Evolutionary conservation across 2,329 filamentous ascomycete genomes (phyloP), one percentile per base, ranked within the genome.

Genomic region (Nemania sp.): DNA sequence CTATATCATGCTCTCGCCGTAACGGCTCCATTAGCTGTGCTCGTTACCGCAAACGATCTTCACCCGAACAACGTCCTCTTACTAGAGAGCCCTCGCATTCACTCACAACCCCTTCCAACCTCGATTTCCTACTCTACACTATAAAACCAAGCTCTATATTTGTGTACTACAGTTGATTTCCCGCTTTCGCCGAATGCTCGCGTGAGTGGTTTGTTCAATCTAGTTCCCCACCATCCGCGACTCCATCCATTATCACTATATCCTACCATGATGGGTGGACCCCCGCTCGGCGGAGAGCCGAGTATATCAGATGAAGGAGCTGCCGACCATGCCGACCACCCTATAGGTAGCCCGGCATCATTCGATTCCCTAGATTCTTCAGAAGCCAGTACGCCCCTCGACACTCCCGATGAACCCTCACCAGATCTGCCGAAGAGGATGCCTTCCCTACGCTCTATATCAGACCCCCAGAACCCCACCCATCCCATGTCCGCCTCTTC

Each of bases 401-500:
- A 85, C 62, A 77, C 77, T 2, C 73, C 80, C 64, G 66, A 76
- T 73, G 69, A 82, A 45, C 32, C 62, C n/a, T 27, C 74, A 20
- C 65, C 69, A 69, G 82, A 83, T 64, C 68, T 73, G 43, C 82
- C 84, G 63, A 82, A 86, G 78, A 80, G 89, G 78, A 76, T 90
- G 66, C 85, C 88, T 22, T 88, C 88, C 5, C 79, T 89, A 49
- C 87, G 89, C 73, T 87, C 88, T 54, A 80, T 87, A 22, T 89
- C 89, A 62, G 87, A 90, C 57, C 82, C 89, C 22, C 82, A 84
- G 71, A 83, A 82, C 62, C 77, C 82, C 32, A 79, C 80, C 26
- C 79, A 81, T 35, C 71, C 70, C 65, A 94, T 97, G 89, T 93
- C 88, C 64, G 82, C 91, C 6, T 94, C 90, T n/a, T 97, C 94